Percentiles rank a stretch among this genome's conserved stretches.
Evolutionary conservation across 352 stramenopile genomes (phyloP).

Genomic region (Globisporangium emineosum): DNA sequence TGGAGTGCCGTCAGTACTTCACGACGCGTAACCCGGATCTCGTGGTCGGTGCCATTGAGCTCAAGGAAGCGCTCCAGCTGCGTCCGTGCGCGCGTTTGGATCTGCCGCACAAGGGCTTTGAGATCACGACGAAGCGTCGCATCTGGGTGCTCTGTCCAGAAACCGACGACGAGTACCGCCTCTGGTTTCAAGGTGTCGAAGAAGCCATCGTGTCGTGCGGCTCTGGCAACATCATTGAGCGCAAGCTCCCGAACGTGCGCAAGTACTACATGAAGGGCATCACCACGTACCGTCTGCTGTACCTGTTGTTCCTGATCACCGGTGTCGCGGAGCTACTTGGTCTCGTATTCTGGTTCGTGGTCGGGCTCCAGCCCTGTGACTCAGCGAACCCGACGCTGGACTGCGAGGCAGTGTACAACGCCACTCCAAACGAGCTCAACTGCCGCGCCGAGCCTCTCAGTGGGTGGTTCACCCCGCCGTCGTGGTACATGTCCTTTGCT

Average conservation of each 20-base stretch:
- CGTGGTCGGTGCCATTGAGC: slow-evolving; percentile 75
- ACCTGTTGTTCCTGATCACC: slow-evolving; percentile 74
- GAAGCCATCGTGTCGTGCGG: slow-evolving; percentile 66
- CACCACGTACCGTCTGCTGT: slow-evolving; percentile 69
- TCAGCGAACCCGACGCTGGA: slow-evolving; percentile 34
- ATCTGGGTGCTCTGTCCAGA: slow-evolving; percentile 86
- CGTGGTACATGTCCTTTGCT: slow-evolving; percentile 75
- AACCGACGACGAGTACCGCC: slow-evolving; percentile 78
- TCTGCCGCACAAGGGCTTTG: slow-evolving; percentile 78
- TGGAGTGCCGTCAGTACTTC: slow-evolving; percentile 87
- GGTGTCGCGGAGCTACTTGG: slow-evolving; percentile 69
- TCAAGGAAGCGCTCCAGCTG: slow-evolving; percentile 85
- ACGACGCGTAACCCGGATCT: slow-evolving; percentile 80
- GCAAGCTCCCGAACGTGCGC: slow-evolving; percentile 83
- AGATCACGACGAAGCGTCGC: slow-evolving; percentile 76
- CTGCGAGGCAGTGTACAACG: slow-evolving; percentile 61
- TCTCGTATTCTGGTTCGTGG: slow-evolving; percentile 77
- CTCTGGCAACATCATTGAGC: slow-evolving; percentile 83
- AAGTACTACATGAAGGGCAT: slow-evolving; percentile 90
- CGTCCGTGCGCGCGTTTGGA: slow-evolving; percentile 74
- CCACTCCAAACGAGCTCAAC: slow-evolving; percentile 53
- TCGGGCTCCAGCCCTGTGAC: slow-evolving; percentile 77
- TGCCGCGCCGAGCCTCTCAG: slow-evolving; percentile 55
- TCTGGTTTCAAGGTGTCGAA: slow-evolving; percentile 85
- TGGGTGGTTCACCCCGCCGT: slow-evolving; percentile 58